Conservation (phyloP, 2,329 filamentous ascomycete species). For the Fusarium nygamai region DNA sequence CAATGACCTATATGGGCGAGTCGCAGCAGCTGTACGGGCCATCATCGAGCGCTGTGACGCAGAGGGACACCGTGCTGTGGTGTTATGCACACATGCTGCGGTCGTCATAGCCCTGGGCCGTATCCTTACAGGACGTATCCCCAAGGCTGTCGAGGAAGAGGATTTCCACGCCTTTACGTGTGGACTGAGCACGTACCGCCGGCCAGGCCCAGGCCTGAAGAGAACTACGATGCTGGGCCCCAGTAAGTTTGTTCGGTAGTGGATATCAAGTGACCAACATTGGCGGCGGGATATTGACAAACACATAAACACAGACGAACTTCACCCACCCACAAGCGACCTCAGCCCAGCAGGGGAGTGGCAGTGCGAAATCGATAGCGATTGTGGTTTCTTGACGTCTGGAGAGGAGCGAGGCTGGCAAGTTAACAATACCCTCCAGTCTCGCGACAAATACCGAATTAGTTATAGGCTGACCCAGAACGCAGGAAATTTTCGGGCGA, state of each 20-base stretch:
- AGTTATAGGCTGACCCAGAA: constrained; percentile 28
- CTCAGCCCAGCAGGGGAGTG: constrained; percentile 70
- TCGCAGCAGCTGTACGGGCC: constrained; percentile 73
- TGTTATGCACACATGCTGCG: constrained; percentile 91
- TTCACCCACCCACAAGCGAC: constrained; percentile 13
- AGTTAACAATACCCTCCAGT: constrained; percentile 45
- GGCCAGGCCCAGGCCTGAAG: constrained; percentile 33
- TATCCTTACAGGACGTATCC: constrained; percentile 81
- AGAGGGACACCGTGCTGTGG: constrained; percentile 73
- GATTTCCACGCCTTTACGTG: constrained; percentile 91
- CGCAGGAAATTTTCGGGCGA: constrained; percentile 63
- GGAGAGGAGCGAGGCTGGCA: constrained; percentile 92
- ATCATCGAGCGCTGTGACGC: constrained; percentile 79
- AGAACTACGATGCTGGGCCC: constrained; percentile 1
- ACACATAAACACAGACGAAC: constrained; percentile 21
- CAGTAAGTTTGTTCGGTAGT: constrained; percentile 28
- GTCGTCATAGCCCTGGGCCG: constrained; percentile 87
- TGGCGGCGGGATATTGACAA: constrained; percentile 18
- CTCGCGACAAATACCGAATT: constrained; percentile 11
- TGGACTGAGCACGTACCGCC: constrained; percentile 74
- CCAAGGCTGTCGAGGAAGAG: constrained; percentile 74
- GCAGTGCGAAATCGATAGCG: constrained; percentile 82
- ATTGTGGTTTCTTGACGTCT: constrained; percentile 81
- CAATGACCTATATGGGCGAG: constrained; percentile 79
- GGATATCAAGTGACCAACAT: constrained; percentile 4